Evolutionary conservation across 495 filamentous ascomycete species (phyloP).

Genomic region (Penicillium bialowiezense): DNA sequence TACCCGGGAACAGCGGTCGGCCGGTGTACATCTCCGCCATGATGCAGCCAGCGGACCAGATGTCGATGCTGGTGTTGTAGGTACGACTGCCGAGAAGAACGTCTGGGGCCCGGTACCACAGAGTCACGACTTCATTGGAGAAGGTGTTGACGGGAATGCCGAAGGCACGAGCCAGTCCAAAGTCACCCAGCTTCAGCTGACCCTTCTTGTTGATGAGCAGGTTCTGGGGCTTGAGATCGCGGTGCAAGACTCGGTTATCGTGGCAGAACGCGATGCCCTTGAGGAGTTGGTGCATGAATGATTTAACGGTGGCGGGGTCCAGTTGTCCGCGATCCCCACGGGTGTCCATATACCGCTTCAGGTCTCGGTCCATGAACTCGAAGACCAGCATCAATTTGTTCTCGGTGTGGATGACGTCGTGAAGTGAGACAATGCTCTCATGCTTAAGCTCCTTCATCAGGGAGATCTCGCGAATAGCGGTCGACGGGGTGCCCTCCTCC

Average conservation of each 20-base stretch:
- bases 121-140: conserved; percentile 94
- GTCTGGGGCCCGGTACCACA: conserved; percentile 95
- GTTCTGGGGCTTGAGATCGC: conserved; percentile 96
- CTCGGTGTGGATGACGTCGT: conserved; percentile 99
- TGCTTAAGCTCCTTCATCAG: conserved; percentile 99
- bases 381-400: conserved; percentile 99
- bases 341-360: conserved; percentile 99
- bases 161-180: conserved; percentile 88
- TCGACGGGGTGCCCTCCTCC: conserved; percentile 97
- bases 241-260: conserved; percentile 90
- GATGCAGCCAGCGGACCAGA: conserved; percentile 96
- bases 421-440: conserved; percentile 93
- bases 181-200: conserved; percentile 90
- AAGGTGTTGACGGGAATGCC: conserved; percentile 98
- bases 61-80: conserved; percentile 97
- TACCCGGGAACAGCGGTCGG: conserved; percentile 88
- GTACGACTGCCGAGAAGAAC: conserved; percentile 87
- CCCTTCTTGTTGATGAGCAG: conserved; percentile 91
- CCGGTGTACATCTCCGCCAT: conserved; percentile 99
- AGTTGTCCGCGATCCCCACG: conserved; percentile 79
- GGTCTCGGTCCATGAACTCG: conserved; percentile 95
- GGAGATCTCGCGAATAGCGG: conserved; percentile 96
- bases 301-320: conserved; percentile 85
- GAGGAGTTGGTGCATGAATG: conserved; percentile 95
- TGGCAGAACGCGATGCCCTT: conserved; percentile 96